Conservation (phyloP, 371 early-diverging fungal species). For the Synchytrium microbalum region DNA sequence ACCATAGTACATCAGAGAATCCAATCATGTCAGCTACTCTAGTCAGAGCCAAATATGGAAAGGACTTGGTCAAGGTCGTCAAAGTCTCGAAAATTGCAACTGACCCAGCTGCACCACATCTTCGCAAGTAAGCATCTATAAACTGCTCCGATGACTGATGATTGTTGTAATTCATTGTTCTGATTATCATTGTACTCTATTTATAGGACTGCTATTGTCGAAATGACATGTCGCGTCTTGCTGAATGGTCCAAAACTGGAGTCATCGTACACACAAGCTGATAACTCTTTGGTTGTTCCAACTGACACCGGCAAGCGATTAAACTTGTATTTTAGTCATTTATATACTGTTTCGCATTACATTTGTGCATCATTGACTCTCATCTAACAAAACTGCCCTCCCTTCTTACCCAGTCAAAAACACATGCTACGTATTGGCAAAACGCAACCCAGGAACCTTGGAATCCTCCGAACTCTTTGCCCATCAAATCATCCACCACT, state of each 20-base stretch:
- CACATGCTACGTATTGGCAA: constrained; percentile 70
- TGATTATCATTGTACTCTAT: too few species aligned
- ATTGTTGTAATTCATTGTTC: too few species aligned
- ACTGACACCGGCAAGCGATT: constrained; percentile 48
- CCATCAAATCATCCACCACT: constrained; percentile 58
- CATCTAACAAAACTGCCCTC: too few species aligned
- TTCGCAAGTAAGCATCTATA: constrained; percentile 11
- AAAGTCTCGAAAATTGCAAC: constrained; percentile 47
- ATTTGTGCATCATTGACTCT: too few species aligned
- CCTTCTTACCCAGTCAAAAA: constrained; percentile 49
- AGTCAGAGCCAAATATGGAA: constrained; percentile 45
- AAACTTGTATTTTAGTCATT: too few species aligned
- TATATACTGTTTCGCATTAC: too few species aligned
- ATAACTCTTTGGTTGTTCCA: constrained; percentile 60
- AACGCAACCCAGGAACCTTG: constrained; percentile 53
- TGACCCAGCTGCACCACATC: constrained; percentile 9
- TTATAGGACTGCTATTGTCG: constrained; percentile 58
- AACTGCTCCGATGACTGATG: too few species aligned
- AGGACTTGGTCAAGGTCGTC: constrained; percentile 68
- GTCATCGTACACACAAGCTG: constrained; percentile 71
- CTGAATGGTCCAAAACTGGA: constrained; percentile 64
- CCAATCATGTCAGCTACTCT: neutral
- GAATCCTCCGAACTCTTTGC: constrained; percentile 69
- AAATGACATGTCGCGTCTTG: constrained; percentile 62
- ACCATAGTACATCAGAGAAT: too few species aligned